A percentile compares a stretch with the other conserved stretches of the same genome.
These are phyloP conservation scores for Zygoascus meyerae DNA, from an alignment of 1,139 yeast genomes.

Conservation along the genomic window DNA sequence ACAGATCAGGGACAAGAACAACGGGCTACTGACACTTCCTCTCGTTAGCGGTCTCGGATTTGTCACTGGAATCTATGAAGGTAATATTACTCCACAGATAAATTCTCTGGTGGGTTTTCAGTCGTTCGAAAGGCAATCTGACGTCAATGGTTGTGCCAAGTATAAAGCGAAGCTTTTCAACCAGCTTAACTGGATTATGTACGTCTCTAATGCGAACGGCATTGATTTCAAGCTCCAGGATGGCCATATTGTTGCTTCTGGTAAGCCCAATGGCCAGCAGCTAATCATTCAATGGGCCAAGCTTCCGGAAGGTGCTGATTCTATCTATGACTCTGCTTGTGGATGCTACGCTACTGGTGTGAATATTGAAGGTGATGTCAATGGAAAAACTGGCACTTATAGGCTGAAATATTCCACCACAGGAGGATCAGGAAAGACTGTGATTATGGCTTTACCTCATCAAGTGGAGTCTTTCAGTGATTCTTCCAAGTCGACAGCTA, in stretches of 20 bases:
- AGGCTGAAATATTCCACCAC: constrained; percentile 45
- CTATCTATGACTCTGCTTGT: constrained; percentile 50
- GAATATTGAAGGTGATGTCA: constrained; percentile 36
- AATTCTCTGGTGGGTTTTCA: constrained; percentile 55
- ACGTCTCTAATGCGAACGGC: constrained; percentile 46
- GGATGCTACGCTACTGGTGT: constrained; percentile 51
- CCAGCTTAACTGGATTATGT: constrained; percentile 53
- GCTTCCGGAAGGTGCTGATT: constrained; percentile 39
- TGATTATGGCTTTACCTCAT: constrained; percentile 70
- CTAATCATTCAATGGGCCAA: constrained; percentile 51
- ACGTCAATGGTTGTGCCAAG: constrained; percentile 35
- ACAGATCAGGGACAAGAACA: constrained; percentile 48
- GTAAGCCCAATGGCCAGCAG: constrained; percentile 21
- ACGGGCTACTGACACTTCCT: constrained; percentile 43
- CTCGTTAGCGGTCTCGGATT: constrained; percentile 72
- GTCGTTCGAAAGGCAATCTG: constrained; percentile 34
- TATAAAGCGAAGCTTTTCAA: constrained; percentile 40
- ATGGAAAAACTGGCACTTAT: constrained; percentile 43
- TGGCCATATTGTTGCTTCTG: constrained; percentile 37
- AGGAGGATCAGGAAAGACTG: constrained; percentile 49
- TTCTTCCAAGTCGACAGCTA: constrained; percentile 21
- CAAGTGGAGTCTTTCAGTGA: constrained; percentile 50
- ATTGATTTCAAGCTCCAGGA: constrained; percentile 42
- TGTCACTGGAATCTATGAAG: constrained; percentile 59
- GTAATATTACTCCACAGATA: constrained; percentile 49